Base-by-base conservation (phyloP, 768 basidiomycete species). In the Tylopilus sp. region DNA sequence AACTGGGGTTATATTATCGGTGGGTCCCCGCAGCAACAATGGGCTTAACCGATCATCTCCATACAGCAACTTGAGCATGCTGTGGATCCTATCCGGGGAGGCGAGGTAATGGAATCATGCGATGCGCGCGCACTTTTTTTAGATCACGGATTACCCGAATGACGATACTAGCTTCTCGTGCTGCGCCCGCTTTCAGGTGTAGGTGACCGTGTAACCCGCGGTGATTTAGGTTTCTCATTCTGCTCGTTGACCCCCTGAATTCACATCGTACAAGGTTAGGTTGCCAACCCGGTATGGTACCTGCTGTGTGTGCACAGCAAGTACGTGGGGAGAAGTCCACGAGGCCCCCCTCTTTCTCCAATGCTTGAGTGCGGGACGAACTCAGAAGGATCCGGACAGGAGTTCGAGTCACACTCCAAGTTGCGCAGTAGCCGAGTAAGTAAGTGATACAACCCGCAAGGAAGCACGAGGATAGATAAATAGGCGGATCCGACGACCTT, bases 241-340 rank as follows among this genome's bases (percentile, higher is more conserved):
- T 48, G 14, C 10, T 10, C 9, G 36, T 25, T 3, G 10, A 8
- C 10, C 13, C 21, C 22, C 31, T 19, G 37, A 36, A 46, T 17
- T 26, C 31, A 12, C 29, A n/a, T 21, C 30, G 6, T 34, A 22
- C 19, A 22, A 41, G 31, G 43, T 1, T 36, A 38, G n/a, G 38
- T 48, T 29, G 14, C 6, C 37, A 26, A 22, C 56, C 22, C 36
- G 19, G 36, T 59, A 59, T 34, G 14, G 50, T 2, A 43, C 56
- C 41, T 61, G 22, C 52, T 59, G 60, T 50, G 53, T 13, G 53
- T 50, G 47, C 36, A 6, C 14, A 40, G 37, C 40, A 30, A 28
- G 56, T 34, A 38, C 17, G 26, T 54, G 52, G 14, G 48, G 29
- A 40, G 21, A 19, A 19, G 22, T 16, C 14, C 33, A 49, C 33